Evolutionary conservation across 192 early-diverging fungal genomes (phyloP), one percentile per base, ranked within the genome.

Genomic region (Backusella luteola): DNA sequence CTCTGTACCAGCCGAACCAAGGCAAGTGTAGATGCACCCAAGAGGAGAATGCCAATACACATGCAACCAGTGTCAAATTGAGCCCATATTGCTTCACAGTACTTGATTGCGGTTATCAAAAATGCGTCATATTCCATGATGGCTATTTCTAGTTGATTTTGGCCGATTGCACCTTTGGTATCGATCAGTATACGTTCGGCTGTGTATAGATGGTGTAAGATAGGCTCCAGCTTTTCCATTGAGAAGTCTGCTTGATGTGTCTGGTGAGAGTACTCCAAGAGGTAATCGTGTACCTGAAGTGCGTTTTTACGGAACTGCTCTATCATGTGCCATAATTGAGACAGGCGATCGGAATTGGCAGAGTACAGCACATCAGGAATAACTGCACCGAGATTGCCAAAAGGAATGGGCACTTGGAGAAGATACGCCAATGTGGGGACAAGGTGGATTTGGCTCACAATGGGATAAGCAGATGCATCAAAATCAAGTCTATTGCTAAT

Each of bases 371-470:
- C 77, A 78, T 99, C 95, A 1, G 98, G 96, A 26, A 99, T 93
- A 11, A 94, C 77, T 0, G 90, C 85, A 3, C 98, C 98, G 34
- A 99, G 82, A 77, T 94, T 99, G 73, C 95, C 95, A 86, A 94
- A 97, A 2, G 98, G 97, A 73, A 98, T 94, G 0, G 96, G 96
- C 0, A 96, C 77, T 15, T 93, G 94, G 63, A 99, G 80, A 34
- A 94, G 74, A 34, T 94, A 80, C 2, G 94, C 78, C 19, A 99
- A 77, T 0, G 95, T 98, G 17, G 97, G 91, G 0, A 97, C 95
- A 21, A 98, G 78, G 78, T 99, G 95, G 59, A 98, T 96, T 81
- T 99, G 98, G 17, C 93, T 85, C 1, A 96, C 85, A 11, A 92
- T 95, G 6, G 81, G 81, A 15, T 76, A 81, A 32, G 46, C 38